Evolutionary conservation across 2,329 filamentous ascomycete genomes (phyloP).

Genomic region (Cladosporium sp.): DNA sequence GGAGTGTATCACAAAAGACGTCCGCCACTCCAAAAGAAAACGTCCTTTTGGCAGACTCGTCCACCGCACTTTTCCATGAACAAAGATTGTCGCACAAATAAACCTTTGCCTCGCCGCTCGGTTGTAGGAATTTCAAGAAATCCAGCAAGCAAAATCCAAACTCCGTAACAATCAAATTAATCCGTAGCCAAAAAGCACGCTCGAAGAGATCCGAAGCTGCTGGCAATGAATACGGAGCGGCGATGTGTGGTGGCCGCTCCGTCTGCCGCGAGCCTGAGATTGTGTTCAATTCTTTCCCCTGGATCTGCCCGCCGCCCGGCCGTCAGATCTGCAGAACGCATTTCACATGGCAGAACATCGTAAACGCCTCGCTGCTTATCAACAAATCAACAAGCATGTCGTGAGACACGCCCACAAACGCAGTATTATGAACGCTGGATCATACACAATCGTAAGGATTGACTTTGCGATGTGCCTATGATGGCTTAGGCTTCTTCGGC

Average conservation of each 20-base stretch:
- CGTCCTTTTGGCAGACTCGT: background rate
- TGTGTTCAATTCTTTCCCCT: background rate
- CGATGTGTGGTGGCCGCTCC: background rate
- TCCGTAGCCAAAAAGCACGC: background rate
- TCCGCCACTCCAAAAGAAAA: constrained; percentile 1
- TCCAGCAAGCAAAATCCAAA: background rate
- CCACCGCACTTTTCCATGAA: constrained; percentile 4
- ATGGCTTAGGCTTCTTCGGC: constrained; percentile 39
- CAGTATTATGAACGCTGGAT: background rate
- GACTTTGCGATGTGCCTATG: background rate
- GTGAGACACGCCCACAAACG: background rate
- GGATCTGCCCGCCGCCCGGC: background rate
- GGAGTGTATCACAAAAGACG: constrained; percentile 7
- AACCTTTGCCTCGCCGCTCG: background rate
- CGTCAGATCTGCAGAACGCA: background rate
- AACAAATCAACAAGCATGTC: background rate
- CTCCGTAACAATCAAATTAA: background rate
- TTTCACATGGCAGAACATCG: background rate
- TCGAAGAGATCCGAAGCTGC: background rate
- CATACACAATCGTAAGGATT: background rate
- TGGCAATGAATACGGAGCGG: background rate
- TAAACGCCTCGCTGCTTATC: constrained; percentile 7
- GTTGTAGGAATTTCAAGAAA: background rate
- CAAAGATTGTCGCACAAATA: background rate
- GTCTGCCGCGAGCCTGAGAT: background rate